Evolutionary conservation across 129 eudicot species (phyloP).

Genomic region (Centaurea solstitialis): DNA sequence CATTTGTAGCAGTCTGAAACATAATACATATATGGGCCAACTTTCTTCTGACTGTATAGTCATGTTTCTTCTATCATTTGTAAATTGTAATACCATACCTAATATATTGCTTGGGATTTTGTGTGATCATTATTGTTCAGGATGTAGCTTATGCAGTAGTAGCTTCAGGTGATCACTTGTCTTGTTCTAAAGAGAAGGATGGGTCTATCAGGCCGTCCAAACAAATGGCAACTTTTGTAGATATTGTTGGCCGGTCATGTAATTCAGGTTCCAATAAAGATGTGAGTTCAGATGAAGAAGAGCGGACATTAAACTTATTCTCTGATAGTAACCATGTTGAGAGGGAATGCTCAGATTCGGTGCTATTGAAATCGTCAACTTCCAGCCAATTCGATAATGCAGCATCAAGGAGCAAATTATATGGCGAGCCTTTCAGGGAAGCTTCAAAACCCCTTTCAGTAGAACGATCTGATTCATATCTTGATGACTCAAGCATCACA

Average conservation of each 20-base stretch:
- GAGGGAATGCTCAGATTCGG: constrained; percentile 31
- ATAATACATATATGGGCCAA: neutral
- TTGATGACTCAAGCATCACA: neutral
- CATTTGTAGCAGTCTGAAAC: neutral
- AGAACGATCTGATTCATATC: constrained; percentile 13
- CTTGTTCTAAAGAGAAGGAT: constrained; percentile 32
- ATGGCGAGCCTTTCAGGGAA: constrained; percentile 31
- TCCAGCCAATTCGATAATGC: constrained; percentile 36
- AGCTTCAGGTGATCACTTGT: constrained; percentile 34
- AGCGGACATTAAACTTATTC: constrained; percentile 28
- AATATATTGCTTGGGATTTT: constrained; percentile 2
- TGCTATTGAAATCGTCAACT: constrained; percentile 31
- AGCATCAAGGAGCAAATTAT: constrained; percentile 17
- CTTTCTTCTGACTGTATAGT: constrained; percentile 6
- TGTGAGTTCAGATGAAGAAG: constrained; percentile 42
- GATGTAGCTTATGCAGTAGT: constrained; percentile 36
- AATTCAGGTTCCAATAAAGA: constrained; percentile 45
- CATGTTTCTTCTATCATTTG: neutral
- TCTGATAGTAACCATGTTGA: constrained; percentile 39
- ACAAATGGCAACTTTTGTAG: constrained; percentile 64
- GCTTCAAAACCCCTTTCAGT: constrained; percentile 15
- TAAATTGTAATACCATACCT: neutral
- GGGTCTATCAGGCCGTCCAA: constrained; percentile 40
- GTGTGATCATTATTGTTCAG: constrained; percentile 34
- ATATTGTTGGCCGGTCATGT: constrained; percentile 61